Conservation (phyloP, 2,329 filamentous ascomycete genomes). For the Pseudovirgaria hyperparasitica region DNA sequence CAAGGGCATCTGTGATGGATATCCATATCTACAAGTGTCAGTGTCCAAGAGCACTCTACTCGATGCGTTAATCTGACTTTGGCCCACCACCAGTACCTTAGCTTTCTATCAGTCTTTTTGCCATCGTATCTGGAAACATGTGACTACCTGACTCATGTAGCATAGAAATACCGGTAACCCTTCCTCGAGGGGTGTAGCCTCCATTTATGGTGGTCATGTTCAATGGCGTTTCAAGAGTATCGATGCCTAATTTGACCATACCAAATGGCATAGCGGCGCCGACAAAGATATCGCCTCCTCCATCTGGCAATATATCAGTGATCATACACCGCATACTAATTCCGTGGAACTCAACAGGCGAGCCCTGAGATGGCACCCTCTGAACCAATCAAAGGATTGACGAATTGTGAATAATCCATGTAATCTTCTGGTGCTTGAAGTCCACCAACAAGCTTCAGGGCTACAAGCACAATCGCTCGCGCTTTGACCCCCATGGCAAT, state of each 20-base stretch:
- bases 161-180: constrained; percentile 26
- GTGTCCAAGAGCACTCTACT: no score
- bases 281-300: constrained; percentile 27
- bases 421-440: no score
- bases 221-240: constrained; percentile 23
- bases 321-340: no score
- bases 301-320: constrained; percentile 20
- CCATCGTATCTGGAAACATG: no score
- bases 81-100: constrained; percentile 21
- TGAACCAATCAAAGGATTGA: constrained; percentile 35
- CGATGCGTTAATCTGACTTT: no score
- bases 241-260: constrained; percentile 28
- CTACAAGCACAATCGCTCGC: no score
- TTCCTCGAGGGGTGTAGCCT: constrained; percentile 27
- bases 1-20: constrained; percentile 29
- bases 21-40: no score
- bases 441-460: no score
- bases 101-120: no score
- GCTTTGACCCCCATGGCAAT: no score
- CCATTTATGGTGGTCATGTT: constrained; percentile 26
- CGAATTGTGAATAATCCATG: constrained; percentile 21
- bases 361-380: constrained; percentile 31
- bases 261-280: constrained; percentile 25
- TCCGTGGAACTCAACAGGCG: no score
- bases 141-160: constrained; percentile 28